A percentile compares a stretch with the other conserved stretches of the same genome.
Conservation (phyloP, 2,329 filamentous ascomycete genomes). For the Elsinoe australis region DNA sequence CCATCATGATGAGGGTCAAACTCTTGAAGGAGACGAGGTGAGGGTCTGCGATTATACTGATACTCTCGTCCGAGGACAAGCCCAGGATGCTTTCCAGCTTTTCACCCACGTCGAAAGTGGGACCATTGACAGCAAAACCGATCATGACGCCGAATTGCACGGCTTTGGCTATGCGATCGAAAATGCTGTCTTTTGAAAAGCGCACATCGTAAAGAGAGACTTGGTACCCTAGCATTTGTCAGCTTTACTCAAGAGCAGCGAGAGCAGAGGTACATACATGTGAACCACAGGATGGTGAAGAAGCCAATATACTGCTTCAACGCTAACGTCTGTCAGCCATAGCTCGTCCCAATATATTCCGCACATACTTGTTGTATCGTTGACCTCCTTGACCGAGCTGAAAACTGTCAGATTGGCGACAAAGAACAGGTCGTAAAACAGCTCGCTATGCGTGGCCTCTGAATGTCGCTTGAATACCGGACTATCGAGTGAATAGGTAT, state of each 20-base stretch:
- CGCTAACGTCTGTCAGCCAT: neutral
- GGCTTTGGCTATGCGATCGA: conserved; percentile 53
- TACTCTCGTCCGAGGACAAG: conserved; percentile 2
- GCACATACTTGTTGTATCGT: conserved; percentile 35
- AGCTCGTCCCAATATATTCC: neutral
- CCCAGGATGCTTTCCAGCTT: conserved; percentile 34
- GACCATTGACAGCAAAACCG: conserved; percentile 55
- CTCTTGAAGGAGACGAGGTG: conserved; percentile 32
- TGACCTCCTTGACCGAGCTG: conserved; percentile 48
- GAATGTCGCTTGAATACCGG: conserved; percentile 36
- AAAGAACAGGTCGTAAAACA: conserved; percentile 56
- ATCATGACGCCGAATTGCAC: conserved; percentile 58
- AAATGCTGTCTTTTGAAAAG: conserved; percentile 56
- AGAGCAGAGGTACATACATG: conserved; percentile 59
- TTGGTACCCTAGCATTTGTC: conserved; percentile 49
- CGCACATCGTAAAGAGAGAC: conserved; percentile 58
- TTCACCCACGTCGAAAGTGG: conserved; percentile 33
- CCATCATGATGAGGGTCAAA: conserved; percentile 34
- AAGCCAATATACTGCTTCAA: conserved; percentile 44
- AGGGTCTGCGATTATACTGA: conserved; percentile 12
- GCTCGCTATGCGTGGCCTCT: conserved; percentile 49
- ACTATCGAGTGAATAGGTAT: conserved; percentile 10
- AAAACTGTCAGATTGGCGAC: conserved; percentile 60
- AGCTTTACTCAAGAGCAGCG: no score
- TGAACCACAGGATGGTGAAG: conserved; percentile 56